Conservation (phyloP, 2,329 filamentous ascomycete genomes). For the Lanzia echinophila region DNA sequence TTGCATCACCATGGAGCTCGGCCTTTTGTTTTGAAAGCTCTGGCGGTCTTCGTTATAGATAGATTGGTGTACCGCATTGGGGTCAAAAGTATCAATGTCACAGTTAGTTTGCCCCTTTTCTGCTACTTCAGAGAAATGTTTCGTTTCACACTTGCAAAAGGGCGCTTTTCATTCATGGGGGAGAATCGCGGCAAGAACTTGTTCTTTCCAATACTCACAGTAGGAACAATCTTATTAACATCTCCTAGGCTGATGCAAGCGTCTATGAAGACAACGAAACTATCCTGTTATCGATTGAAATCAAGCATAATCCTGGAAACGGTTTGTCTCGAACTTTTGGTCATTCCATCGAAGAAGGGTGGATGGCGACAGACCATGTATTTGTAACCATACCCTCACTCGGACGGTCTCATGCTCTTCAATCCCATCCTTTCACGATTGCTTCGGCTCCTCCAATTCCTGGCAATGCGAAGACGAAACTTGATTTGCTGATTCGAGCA, state of each 20-base stretch:
- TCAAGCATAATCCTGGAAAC: constrained; percentile 11
- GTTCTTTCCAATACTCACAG: too few relatives aligned
- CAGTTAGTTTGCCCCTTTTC: constrained; percentile 31
- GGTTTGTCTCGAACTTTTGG: constrained; percentile 15
- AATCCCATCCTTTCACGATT: constrained; percentile 63
- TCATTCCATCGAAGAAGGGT: constrained; percentile 42
- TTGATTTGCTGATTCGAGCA: constrained; percentile 53
- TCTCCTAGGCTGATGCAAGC: constrained; percentile 31
- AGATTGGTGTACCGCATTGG: constrained; percentile 46
- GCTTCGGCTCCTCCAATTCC: constrained; percentile 47
- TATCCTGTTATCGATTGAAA: constrained; percentile 35
- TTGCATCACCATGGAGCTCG: constrained; percentile 49
- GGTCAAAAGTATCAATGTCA: constrained; percentile 43
- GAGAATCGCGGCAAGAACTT: background rate
- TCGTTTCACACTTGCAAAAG: background rate
- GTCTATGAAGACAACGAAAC: constrained; percentile 53
- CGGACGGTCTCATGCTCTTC: constrained; percentile 44
- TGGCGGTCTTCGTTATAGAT: constrained; percentile 14
- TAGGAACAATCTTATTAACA: background rate
- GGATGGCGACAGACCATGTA: constrained; percentile 56
- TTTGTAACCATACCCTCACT: constrained; percentile 54
- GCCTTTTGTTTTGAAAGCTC: constrained; percentile 45
- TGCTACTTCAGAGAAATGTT: background rate
- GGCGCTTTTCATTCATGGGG: background rate
- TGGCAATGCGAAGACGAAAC: constrained; percentile 39